Evolutionary conservation across 305 asterid species (phyloP).

Genomic region (Solanum hybrid): DNA sequence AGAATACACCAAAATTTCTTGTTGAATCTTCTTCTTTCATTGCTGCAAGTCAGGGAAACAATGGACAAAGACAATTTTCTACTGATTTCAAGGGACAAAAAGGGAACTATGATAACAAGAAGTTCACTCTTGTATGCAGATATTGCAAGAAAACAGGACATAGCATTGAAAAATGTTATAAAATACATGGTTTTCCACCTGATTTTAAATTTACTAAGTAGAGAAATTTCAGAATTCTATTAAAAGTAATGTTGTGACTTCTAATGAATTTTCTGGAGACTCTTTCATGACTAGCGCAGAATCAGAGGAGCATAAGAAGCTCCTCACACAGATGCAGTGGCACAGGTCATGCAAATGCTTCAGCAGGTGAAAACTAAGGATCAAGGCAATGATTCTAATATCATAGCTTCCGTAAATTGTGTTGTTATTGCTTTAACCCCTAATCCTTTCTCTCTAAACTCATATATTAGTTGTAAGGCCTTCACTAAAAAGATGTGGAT

Average conservation of each 20-base stretch:
- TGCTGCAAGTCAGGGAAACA: neutral
- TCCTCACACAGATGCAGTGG: neutral
- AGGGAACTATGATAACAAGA: neutral
- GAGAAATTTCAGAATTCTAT: neutral
- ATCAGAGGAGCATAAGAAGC: neutral
- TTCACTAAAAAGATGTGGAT: neutral
- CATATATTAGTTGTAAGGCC: neutral
- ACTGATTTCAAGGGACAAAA: neutral
- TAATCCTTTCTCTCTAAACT: neutral
- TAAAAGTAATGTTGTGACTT: neutral
- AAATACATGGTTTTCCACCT: neutral
- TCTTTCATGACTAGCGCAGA: neutral
- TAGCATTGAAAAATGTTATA: neutral
- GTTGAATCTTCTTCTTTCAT: neutral
- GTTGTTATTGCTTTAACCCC: no score
- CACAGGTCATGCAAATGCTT: neutral
- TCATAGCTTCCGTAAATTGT: neutral
- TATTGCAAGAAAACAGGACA: neutral
- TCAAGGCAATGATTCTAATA: no score
- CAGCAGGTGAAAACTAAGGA: neutral
- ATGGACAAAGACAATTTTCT: neutral
- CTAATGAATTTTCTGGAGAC: neutral
- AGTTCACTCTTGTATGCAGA: neutral
- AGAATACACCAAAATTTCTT: neutral
- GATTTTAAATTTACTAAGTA: neutral